Base-by-base conservation (phyloP, 305 asterid genomes). In the Fraxinus latifolia region DNA sequence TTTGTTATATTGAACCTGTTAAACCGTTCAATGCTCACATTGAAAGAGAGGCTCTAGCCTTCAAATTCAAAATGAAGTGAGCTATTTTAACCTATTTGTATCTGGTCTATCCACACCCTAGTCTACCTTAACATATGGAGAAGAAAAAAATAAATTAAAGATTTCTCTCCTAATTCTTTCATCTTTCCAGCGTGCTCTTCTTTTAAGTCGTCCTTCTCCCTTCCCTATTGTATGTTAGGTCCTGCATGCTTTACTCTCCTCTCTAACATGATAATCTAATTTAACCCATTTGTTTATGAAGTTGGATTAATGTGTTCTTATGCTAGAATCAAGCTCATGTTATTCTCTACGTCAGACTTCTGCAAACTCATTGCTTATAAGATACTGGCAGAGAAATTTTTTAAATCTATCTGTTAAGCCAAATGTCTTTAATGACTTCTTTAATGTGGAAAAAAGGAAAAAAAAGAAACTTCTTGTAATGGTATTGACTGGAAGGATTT, bases 401-500 rank as follows among this genome's bases (percentile, higher is more conserved):
- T 25, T 17, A 72, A 36, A 14, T 80, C 76, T 27, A 68, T 80
- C 36, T 80, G 36, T 80, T 79, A 77, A 74, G 72, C 34, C 39
- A 27, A 4, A 6, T 70, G 36, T 79, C 72, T 39, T 84, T 62
- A 33, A 50, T 65, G 39, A 58, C 68, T 78, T 60, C 36, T 39
- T 62, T 29, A 9, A 29, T 17, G 11, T 12, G 11, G 34, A 58
- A 12, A 32, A 65, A 8, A 42, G 11, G 2, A 8, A 8, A 9
- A 39, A 5, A 70, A 31, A 14, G 7, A 17, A 78, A 74, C 77
- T 34, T 86, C 68, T 78, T 81, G 32, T 80, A 68, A 77, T 74
- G 87, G 72, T 76, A 86, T 85, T 87, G 80, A 84, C 80, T 71
- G 79, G 82, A 73, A 83, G 65, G 23, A 81, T 87, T 83, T 88